Evolutionary conservation across 1,284 basidiomycete genomes (phyloP).

Genomic region (Irpex sp.): DNA sequence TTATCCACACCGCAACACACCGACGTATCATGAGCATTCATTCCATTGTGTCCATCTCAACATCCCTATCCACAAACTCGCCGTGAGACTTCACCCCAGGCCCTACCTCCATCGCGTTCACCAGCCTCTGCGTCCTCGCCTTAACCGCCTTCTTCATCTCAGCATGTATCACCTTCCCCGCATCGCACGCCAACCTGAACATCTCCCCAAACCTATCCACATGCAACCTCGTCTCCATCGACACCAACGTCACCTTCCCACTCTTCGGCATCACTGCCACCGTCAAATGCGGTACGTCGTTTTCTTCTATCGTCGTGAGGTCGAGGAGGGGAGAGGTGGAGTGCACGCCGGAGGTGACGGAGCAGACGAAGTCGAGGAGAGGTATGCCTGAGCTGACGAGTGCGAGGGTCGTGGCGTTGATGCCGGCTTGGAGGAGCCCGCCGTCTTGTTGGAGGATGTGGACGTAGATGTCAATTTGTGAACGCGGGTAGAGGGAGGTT

Average conservation of each 20-base stretch:
- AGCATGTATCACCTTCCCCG: slow-evolving; percentile 71
- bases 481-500: slow-evolving; percentile 87
- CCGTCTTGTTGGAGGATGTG: slow-evolving; percentile 95
- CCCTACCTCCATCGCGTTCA: slow-evolving; percentile 41
- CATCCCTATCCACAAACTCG: slow-evolving; percentile 11
- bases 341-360: slow-evolving; percentile 80
- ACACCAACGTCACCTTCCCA: slow-evolving; percentile 81
- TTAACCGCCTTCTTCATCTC: slow-evolving; percentile 83
- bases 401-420: slow-evolving; percentile 93
- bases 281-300: slow-evolving; percentile 83
- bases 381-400: slow-evolving; percentile 90
- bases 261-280: slow-evolving; percentile 86
- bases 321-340: slow-evolving; percentile 80
- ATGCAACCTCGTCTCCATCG: slow-evolving; percentile 93
- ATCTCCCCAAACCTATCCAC: slow-evolving; percentile 92
- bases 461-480: slow-evolving; percentile 91
- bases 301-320: slow-evolving; percentile 86
- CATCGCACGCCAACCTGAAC: slow-evolving; percentile 76
- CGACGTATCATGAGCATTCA: background rate
- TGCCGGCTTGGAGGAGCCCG: slow-evolving; percentile 86
- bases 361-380: slow-evolving; percentile 86
- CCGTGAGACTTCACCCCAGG: slow-evolving; percentile 14
- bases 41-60: slow-evolving; percentile 7
- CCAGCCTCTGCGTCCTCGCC: slow-evolving; percentile 59
- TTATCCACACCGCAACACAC: too few species aligned